Evolutionary conservation across 176 grass and related monocot species (phyloP).

Genomic region (Pontederia paniculata): DNA sequence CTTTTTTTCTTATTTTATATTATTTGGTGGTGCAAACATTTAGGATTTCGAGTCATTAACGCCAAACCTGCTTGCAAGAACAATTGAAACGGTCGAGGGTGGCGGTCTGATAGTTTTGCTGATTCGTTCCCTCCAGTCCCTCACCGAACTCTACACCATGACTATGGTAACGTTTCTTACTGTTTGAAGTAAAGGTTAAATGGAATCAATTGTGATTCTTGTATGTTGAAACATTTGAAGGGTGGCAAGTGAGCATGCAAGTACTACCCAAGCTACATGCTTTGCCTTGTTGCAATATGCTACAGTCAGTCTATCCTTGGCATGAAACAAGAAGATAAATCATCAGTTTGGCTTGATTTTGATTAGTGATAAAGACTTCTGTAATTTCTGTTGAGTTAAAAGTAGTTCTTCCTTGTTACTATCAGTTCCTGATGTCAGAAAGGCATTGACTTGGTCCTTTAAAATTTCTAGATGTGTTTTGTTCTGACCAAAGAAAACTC

Average conservation of each 20-base stretch:
- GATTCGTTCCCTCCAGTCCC: slow-evolving; percentile 70
- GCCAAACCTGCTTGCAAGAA: slow-evolving; percentile 73
- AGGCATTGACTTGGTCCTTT: no score
- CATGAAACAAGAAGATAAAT: no score
- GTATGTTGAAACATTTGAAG: neutral
- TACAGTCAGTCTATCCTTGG: no score
- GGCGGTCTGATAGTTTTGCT: slow-evolving; percentile 78
- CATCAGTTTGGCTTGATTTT: no score
- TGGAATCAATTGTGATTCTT: neutral
- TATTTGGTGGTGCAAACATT: neutral
- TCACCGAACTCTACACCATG: slow-evolving; percentile 86
- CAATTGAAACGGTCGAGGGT: slow-evolving; percentile 85
- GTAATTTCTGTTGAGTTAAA: no score
- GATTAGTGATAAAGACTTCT: no score
- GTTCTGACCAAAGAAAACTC: slow-evolving; percentile 1
- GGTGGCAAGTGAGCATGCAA: no score
- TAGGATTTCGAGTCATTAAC: slow-evolving; percentile 92
- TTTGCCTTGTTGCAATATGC: no score
- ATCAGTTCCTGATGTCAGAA: no score
- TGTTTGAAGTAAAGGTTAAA: neutral
- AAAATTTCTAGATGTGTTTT: neutral
- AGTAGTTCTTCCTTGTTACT: no score
- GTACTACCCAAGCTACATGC: no score
- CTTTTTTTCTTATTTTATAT: neutral
- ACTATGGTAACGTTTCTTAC: slow-evolving; percentile 64